phyloP scores from a whole-genome alignment of 306 rosid genomes.

The Quercus berberidifolia region DNA sequence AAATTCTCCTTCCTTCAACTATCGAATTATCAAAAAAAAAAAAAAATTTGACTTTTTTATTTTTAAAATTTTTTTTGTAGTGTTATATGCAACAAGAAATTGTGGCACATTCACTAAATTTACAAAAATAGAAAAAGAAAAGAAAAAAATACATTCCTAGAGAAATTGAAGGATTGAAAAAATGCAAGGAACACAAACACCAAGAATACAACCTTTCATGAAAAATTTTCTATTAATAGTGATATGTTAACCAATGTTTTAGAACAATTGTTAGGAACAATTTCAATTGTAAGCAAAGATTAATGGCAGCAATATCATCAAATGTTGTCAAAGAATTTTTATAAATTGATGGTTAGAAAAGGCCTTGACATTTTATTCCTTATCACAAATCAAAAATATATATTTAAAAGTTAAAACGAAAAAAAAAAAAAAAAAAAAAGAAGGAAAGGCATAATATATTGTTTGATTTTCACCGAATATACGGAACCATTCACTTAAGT shows the following conservation, averaged over 20 bases:
- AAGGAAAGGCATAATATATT: too few relatives aligned
- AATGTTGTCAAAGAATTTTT: too few relatives aligned
- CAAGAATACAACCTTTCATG: not conserved
- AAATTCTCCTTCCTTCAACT: too few relatives aligned
- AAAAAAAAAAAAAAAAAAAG: too few relatives aligned
- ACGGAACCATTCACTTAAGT: too few relatives aligned
- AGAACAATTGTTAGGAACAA: not conserved
- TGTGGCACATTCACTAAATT: not conserved
- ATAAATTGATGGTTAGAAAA: too few relatives aligned
- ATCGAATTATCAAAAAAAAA: too few relatives aligned
- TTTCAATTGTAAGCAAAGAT: slow-evolving; percentile 4
- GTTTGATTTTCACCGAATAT: too few relatives aligned
- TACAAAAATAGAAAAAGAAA: not conserved
- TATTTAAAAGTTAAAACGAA: too few relatives aligned
- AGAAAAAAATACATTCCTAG: not conserved
- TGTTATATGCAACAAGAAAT: not conserved
- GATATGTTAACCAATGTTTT: not conserved
- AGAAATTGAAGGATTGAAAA: not conserved
- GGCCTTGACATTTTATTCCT: too few relatives aligned
- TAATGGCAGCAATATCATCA: not conserved
- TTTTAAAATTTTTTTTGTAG: not conserved
- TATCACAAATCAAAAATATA: too few relatives aligned
- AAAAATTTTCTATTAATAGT: not conserved
- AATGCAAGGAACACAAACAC: not conserved
- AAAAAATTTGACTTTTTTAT: not conserved